These are phyloP conservation scores for Favolaschia claudopus DNA, from an alignment of 768 basidiomycete genomes.

Conservation along the genomic window DNA sequence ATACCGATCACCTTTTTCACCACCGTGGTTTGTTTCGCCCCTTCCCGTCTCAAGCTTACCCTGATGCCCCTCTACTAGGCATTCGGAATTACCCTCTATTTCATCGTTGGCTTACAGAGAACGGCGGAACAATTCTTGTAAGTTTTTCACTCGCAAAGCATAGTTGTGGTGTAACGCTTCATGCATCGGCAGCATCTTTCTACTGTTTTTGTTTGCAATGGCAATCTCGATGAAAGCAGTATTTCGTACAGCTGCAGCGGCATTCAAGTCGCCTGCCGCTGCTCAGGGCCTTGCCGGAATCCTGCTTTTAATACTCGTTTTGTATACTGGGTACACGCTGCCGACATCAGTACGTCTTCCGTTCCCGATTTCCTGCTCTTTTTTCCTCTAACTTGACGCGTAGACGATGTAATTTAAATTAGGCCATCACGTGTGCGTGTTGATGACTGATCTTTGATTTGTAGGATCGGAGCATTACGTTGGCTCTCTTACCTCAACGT, in stretches of 20 bases:
- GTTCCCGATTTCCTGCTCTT: neutral
- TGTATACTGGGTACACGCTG: constrained; percentile 60
- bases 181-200: constrained; percentile 46
- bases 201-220: constrained; percentile 53
- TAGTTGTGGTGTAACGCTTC: neutral
- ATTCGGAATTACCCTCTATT: constrained; percentile 52
- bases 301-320: constrained; percentile 55
- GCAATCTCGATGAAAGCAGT: constrained; percentile 65
- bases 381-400: neutral
- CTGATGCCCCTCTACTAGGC: constrained; percentile 31
- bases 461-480: constrained; percentile 58
- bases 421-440: neutral
- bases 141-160: constrained; percentile 28
- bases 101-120: constrained; percentile 58
- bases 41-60: neutral
- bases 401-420: constrained; percentile 1
- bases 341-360: constrained; percentile 41
- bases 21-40: neutral
- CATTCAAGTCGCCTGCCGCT: constrained; percentile 52
- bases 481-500: constrained; percentile 61
- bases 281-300: constrained; percentile 51
- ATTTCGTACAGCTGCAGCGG: constrained; percentile 63
- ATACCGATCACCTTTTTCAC: constrained; percentile 47
- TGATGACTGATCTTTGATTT: constrained; percentile 4
- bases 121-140: too few species aligned